Evolutionary conservation across 441 rosid genomes (phyloP).

Genomic region (Flueggea neowawraea): DNA sequence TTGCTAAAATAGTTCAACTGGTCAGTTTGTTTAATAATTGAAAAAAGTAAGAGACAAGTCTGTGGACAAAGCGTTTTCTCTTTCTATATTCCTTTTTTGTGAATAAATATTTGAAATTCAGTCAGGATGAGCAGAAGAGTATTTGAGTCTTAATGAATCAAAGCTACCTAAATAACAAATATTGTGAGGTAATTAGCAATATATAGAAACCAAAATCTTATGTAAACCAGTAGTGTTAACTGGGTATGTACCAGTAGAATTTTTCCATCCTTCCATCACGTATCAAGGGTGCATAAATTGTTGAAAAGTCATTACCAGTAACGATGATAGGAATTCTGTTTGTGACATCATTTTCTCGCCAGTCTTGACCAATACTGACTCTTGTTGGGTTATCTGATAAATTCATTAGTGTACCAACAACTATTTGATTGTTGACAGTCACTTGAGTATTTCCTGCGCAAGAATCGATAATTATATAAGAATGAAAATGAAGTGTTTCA

Average conservation of each 20-base stretch:
- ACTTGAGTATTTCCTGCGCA: conserved; percentile 50
- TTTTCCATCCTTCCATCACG: conserved; percentile 99
- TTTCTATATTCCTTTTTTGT: too few relatives aligned
- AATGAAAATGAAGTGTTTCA: neutral
- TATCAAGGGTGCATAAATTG: conserved; percentile 26
- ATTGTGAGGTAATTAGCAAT: neutral
- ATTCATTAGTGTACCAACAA: conserved; percentile 95
- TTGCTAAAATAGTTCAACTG: too few relatives aligned
- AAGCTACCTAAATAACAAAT: neutral
- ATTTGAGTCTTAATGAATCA: neutral
- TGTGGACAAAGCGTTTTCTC: too few relatives aligned
- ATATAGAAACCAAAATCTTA: neutral
- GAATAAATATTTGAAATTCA: too few relatives aligned
- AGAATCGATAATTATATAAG: conserved; percentile 2
- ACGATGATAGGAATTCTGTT: conserved; percentile 71
- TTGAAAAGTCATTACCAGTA: conserved; percentile 13
- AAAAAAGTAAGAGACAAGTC: too few relatives aligned
- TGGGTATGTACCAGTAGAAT: conserved; percentile 66
- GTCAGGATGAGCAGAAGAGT: too few relatives aligned
- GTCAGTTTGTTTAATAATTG: too few relatives aligned
- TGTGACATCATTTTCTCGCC: conserved; percentile 81
- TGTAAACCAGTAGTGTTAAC: neutral
- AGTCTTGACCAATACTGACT: conserved; percentile 95
- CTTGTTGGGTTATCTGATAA: conserved; percentile 93
- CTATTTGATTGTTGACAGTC: conserved; percentile 71